Evolutionary conservation across 1,139 yeast genomes (phyloP).

Genomic region (Kluyveromyces marxianus): DNA sequence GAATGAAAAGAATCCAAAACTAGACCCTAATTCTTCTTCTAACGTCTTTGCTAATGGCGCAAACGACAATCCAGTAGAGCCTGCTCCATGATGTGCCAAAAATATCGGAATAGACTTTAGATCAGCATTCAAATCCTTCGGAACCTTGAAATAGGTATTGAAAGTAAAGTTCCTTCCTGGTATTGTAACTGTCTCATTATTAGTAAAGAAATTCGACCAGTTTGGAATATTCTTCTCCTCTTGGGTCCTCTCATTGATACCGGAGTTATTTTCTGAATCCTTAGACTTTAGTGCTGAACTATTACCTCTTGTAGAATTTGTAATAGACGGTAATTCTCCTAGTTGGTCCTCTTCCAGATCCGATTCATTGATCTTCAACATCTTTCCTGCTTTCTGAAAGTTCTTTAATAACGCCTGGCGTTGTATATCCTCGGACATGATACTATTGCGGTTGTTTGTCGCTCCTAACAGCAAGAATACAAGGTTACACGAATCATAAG

Average conservation of each 20-base stretch:
- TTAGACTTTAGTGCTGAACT: background rate
- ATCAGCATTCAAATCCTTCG: slow-evolving; percentile 30
- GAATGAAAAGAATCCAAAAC: slow-evolving; percentile 53
- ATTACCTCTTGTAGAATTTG: background rate
- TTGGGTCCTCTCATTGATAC: background rate
- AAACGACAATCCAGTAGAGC: slow-evolving; percentile 78
- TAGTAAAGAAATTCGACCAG: slow-evolving; percentile 39
- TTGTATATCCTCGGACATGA: slow-evolving; percentile 1
- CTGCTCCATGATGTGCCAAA: slow-evolving; percentile 90
- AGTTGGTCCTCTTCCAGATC: background rate
- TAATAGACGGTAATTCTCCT: slow-evolving; percentile 1
- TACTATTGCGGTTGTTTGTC: background rate
- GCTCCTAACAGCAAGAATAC: background rate
- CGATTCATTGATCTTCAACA: background rate
- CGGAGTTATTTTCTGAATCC: background rate
- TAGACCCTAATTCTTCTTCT: slow-evolving; percentile 22
- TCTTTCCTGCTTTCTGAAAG: slow-evolving; percentile 3
- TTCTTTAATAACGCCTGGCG: slow-evolving; percentile 1
- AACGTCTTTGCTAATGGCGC: slow-evolving; percentile 43
- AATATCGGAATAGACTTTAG: slow-evolving; percentile 42
- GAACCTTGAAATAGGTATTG: slow-evolving; percentile 55
- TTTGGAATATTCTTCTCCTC: slow-evolving; percentile 13
- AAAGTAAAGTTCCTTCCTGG: slow-evolving; percentile 32
- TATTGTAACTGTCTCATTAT: slow-evolving; percentile 27
- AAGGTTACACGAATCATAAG: background rate